These are phyloP conservation scores for Asclepias syriaca DNA, from an alignment of 257 asterid genomes.

Conservation along the genomic window DNA sequence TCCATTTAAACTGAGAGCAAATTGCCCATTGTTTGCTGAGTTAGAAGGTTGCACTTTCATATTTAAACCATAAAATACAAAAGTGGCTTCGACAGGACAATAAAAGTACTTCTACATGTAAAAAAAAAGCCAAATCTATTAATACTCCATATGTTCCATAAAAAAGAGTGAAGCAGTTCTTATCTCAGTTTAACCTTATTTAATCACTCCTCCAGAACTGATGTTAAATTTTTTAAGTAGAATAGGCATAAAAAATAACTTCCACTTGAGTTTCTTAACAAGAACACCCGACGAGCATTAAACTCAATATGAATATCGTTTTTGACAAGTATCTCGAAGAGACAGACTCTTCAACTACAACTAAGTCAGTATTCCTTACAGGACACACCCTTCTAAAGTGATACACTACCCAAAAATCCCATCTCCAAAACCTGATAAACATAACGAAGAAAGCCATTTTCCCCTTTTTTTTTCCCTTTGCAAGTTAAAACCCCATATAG, in stretches of 20 bases:
- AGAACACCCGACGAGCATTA: background rate
- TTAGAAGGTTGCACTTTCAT: background rate
- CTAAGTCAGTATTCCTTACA: background rate
- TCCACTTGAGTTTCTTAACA: background rate
- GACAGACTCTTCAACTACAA: background rate
- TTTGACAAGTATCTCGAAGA: background rate
- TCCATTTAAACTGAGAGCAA: background rate
- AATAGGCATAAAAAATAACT: background rate
- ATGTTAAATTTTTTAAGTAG: background rate
- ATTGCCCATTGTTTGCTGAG: background rate
- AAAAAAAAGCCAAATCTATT: too few relatives aligned
- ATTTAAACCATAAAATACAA: background rate
- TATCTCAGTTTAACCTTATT: background rate
- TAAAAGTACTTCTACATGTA: background rate
- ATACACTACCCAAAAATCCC: background rate
- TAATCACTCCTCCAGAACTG: background rate
- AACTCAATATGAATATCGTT: background rate
- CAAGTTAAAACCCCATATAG: background rate
- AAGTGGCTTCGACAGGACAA: background rate
- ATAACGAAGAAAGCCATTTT: background rate
- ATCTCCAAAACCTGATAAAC: background rate
- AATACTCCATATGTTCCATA: background rate
- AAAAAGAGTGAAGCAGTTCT: background rate
- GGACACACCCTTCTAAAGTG: too few relatives aligned
- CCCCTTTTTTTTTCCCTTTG: too few relatives aligned